Conservation (phyloP, 2,329 filamentous ascomycete genomes). For the Alternaria longipes region DNA sequence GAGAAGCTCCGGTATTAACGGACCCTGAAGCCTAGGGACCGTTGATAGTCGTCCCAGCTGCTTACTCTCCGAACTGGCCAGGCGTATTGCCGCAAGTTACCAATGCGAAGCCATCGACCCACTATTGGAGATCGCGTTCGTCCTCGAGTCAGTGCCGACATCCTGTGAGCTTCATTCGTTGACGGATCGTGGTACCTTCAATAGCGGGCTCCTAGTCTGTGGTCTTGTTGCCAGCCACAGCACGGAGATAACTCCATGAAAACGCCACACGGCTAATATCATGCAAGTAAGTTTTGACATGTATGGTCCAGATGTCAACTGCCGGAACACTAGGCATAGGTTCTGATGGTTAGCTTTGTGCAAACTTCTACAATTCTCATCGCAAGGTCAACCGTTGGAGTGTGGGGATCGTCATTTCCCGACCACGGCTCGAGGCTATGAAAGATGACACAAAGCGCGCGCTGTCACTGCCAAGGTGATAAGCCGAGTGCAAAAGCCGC, state of each 20-base stretch:
- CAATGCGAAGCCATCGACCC: neutral
- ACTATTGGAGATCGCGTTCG: slow-evolving; percentile 13
- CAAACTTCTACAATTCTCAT: neutral
- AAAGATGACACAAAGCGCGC: neutral
- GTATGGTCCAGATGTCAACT: neutral
- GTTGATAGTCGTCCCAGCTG: slow-evolving; percentile 2
- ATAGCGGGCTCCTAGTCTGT: neutral
- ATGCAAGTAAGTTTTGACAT: neutral
- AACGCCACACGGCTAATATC: neutral
- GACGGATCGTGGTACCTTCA: neutral
- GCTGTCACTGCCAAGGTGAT: neutral
- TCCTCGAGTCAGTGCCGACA: slow-evolving; percentile 16
- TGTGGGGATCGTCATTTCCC: neutral
- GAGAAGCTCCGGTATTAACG: neutral
- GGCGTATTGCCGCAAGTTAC: neutral
- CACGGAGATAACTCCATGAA: neutral
- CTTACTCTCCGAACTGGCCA: neutral
- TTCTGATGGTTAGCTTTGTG: neutral
- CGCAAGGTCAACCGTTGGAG: neutral
- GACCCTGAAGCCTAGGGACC: neutral
- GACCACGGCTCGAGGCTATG: neutral
- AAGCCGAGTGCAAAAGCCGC: neutral
- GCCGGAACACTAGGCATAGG: neutral
- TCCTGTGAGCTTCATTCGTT: slow-evolving; percentile 16
- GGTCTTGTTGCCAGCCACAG: neutral